A percentile compares a stretch with the other conserved stretches of the same genome.
phyloP scores from a whole-genome alignment of 2,329 filamentous ascomycete species.

The Rhynchosporium secalis region DNA sequence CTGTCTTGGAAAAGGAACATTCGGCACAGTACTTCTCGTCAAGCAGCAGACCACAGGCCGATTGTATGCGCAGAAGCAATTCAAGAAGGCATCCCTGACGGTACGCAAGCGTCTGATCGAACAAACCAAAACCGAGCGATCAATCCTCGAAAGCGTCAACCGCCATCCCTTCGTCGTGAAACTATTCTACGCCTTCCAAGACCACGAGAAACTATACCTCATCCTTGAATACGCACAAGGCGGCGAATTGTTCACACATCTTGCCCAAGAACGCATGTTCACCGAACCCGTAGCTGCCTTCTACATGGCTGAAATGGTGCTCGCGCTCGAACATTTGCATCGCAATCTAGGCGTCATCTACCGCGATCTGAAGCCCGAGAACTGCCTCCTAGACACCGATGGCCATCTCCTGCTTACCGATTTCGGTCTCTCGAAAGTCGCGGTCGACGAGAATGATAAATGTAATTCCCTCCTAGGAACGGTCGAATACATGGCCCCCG shows the following conservation, averaged over 20 bases:
- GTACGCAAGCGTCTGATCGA: conserved; percentile 95
- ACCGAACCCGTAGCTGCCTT: conserved; percentile 85
- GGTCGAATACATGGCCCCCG: conserved; percentile 98
- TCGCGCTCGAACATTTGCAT: conserved; percentile 91
- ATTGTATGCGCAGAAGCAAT: conserved; percentile 96
- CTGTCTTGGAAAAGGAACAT: conserved; percentile 94
- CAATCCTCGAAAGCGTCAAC: conserved; percentile 93
- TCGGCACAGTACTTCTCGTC: conserved; percentile 90
- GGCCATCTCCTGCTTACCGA: conserved; percentile 94
- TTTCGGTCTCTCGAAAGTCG: conserved; percentile 94
- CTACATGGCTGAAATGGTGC: conserved; percentile 97
- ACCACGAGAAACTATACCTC: conserved; percentile 94
- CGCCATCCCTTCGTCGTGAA: conserved; percentile 97
- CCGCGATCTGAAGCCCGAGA: conserved; percentile 95
- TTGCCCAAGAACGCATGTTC: conserved; percentile 94
- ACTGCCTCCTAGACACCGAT: conserved; percentile 87
- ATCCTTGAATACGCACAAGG: conserved; percentile 98
- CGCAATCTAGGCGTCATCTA: conserved; percentile 92
- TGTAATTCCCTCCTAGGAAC: conserved; percentile 94
- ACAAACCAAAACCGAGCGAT: conserved; percentile 95
- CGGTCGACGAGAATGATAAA: conserved; percentile 65
- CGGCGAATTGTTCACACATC: conserved; percentile 93
- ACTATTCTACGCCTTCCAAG: conserved; percentile 97
- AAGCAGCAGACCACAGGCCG: conserved; percentile 85
- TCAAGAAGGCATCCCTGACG: conserved; percentile 93